Percentiles rank a stretch among this genome's conserved stretches.
These are phyloP conservation scores for Atkinsonella hypoxylon DNA, from an alignment of 2,329 filamentous ascomycete genomes.

Conservation along the genomic window DNA sequence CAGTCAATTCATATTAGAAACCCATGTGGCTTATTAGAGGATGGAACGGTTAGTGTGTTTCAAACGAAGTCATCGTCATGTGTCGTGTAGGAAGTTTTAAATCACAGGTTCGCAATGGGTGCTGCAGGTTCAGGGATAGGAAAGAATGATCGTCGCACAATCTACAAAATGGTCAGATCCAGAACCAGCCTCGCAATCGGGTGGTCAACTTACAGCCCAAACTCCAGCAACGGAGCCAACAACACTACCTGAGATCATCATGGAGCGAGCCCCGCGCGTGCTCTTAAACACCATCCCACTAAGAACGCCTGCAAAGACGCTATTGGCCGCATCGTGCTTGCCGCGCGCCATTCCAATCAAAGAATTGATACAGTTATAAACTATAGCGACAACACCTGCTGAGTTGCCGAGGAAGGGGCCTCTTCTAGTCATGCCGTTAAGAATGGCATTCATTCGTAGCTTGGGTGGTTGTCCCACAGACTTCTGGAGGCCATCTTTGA, in stretches of 20 bases:
- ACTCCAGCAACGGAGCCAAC: conserved; percentile 73
- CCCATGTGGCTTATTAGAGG: not conserved
- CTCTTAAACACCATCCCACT: conserved; percentile 97
- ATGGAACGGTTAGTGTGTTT: not conserved
- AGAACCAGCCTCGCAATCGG: not conserved
- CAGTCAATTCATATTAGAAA: not conserved
- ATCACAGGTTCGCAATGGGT: conserved; percentile 19
- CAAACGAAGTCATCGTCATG: conserved; percentile 34
- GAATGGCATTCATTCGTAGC: conserved; percentile 81
- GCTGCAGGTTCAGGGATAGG: conserved; percentile 21
- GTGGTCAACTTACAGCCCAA: conserved; percentile 66
- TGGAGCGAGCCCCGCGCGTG: conserved; percentile 77
- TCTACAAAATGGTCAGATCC: conserved; percentile 12
- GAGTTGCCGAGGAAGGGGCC: conserved; percentile 95
- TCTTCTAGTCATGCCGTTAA: conserved; percentile 86
- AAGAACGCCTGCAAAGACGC: conserved; percentile 69
- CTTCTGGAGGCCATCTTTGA: conserved; percentile 77
- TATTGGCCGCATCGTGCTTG: conserved; percentile 85
- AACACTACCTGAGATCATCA: conserved; percentile 88
- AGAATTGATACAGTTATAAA: conserved; percentile 90
- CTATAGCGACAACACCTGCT: conserved; percentile 87
- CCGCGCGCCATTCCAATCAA: conserved; percentile 67
- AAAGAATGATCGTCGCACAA: conserved; percentile 31
- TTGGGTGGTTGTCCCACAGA: conserved; percentile 72
- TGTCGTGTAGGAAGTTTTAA: not conserved